Base-by-base conservation (phyloP, 2,329 filamentous ascomycete genomes). In the Aspergillus flavus region DNA sequence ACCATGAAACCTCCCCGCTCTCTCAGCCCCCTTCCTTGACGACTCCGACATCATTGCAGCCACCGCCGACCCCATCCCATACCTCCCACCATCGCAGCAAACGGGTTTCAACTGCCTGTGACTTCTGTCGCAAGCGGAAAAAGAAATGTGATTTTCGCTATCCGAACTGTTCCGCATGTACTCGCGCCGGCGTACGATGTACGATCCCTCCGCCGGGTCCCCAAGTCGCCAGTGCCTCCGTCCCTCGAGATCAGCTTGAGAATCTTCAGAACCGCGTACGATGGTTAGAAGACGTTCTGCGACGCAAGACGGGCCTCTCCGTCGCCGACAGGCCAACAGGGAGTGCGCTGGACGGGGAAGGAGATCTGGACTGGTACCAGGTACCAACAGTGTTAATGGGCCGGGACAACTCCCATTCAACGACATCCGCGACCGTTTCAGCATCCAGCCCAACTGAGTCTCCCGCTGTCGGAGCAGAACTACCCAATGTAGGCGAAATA, bases 101-200 rank as follows among this genome's bases (percentile, higher is more conserved):
- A 63, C 76, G 76, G 39, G 76, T 79, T 16, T 78, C 76, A 30
- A 79, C 76, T 1, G 76, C 76, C 26, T 79, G 76, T 62, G 76
- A 79, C 50, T 79, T 79, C 55, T 79, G 76, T 72, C 74, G 76
- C 61, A 78, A 77, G 61, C 68, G 76, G 9, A 79, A 79, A 68
- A 79, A 79, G 67, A 79, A 79, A 72, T 79, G 76, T 64, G 76
- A 79, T 63, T 79, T 79, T 57, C 75, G 75, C 48, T 79, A 79
- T 57, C 76, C 76, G 34, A 79, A 79, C 63, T 79, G 76, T 59
- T 77, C 75, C 32, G 76, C 76, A 21, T 79, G 76, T 59, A 76
- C 75, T 16, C 75, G 76, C 54, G 76, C 76, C 43, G 76, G 76
- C n/a, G 76, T 79, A 28, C 76, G 76, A 53, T 79, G 76, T 61